A percentile compares a stretch with the other conserved stretches of the same genome.
Evolutionary conservation across 2,329 filamentous ascomycete genomes (phyloP).

Genomic region (Ceratocystis cacaofunesta): DNA sequence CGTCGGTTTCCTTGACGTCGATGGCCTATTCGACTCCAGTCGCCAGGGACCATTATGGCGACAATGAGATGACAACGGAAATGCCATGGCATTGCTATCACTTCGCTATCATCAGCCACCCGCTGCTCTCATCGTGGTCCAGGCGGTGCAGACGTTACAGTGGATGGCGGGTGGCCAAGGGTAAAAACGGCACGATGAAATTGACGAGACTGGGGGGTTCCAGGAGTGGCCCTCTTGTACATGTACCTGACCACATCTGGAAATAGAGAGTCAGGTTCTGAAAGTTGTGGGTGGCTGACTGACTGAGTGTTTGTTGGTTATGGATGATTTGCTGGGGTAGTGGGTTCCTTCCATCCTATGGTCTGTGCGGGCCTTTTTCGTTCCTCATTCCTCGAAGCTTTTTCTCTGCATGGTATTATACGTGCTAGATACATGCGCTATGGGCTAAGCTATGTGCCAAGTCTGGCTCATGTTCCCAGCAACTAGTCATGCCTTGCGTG

Average conservation of each 20-base stretch:
- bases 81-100: no score
- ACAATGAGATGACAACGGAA: no score
- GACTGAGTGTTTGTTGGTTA: not conserved
- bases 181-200: no score
- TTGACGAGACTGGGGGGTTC: no score
- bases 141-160: no score
- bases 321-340: constrained; percentile 3
- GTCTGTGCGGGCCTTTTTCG: constrained; percentile 3
- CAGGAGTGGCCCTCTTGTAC: constrained; percentile 16
- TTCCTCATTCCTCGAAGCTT: not conserved
- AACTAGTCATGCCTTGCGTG: not conserved
- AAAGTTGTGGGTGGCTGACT: constrained; percentile 14
- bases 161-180: no score
- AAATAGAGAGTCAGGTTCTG: constrained; percentile 10
- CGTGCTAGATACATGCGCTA: not conserved
- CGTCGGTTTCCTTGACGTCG: no score
- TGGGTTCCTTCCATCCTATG: not conserved
- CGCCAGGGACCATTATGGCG: no score
- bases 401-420: not conserved
- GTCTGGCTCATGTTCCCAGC: not conserved
- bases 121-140: no score
- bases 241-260: no score
- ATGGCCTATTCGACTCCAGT: no score
- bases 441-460: not conserved
- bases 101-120: no score